These are phyloP conservation scores for Cordyceps pruinosa DNA, from an alignment of 2,329 filamentous ascomycete genomes.

Conservation along the genomic window DNA sequence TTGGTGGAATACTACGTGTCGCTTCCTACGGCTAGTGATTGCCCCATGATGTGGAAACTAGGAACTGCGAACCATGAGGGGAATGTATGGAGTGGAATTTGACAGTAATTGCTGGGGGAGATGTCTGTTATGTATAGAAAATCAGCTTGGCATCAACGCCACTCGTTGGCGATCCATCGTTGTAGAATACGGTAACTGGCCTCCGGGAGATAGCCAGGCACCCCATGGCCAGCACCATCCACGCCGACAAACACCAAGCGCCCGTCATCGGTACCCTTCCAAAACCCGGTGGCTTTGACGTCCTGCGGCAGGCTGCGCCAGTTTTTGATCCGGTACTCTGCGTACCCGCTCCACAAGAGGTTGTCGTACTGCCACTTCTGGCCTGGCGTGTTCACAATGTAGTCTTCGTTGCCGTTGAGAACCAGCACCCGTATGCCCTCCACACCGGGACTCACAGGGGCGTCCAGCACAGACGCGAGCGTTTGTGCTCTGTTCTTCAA, in stretches of 20 bases:
- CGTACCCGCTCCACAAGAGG: conserved; percentile 36
- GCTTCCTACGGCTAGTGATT: not conserved
- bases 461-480: conserved; percentile 1
- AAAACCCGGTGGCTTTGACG: conserved; percentile 7
- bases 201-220: conserved; percentile 17
- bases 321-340: conserved; percentile 30
- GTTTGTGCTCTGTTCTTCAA: not conserved
- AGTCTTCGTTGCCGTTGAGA: conserved; percentile 17
- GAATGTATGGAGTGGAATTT: too few species aligned
- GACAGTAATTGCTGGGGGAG: not conserved
- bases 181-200: conserved; percentile 4
- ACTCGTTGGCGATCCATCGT: not conserved
- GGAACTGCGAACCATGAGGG: too few species aligned
- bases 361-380: conserved; percentile 30
- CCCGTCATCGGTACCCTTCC: conserved; percentile 14
- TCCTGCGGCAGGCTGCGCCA: not conserved
- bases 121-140: not conserved
- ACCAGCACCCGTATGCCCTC: conserved; percentile 14
- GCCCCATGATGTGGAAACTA: too few species aligned
- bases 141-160: not conserved
- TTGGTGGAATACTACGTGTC: not conserved
- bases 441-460: not conserved
- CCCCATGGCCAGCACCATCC: conserved; percentile 35
- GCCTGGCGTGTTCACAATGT: conserved; percentile 18
- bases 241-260: conserved; percentile 21